Evolutionary conservation across 768 basidiomycete genomes (phyloP).

Genomic region (Leccinum boreale): DNA sequence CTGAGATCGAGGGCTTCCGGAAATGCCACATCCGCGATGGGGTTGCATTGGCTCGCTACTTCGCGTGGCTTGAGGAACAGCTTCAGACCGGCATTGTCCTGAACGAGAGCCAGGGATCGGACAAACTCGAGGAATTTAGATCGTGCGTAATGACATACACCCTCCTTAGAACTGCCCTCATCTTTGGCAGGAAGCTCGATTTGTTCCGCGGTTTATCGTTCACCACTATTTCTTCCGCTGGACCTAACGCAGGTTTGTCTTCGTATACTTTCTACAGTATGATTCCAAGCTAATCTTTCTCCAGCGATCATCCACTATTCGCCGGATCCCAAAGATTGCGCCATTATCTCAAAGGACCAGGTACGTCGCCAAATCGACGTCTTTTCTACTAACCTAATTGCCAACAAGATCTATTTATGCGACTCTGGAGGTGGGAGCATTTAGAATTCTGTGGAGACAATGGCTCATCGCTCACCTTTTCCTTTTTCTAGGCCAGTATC

Average conservation of each 20-base stretch:
- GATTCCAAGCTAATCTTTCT: not conserved
- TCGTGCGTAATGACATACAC: constrained; percentile 49
- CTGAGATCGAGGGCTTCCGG: constrained; percentile 88
- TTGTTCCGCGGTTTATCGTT: constrained; percentile 89
- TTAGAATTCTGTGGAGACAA: not conserved
- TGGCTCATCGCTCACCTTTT: not conserved
- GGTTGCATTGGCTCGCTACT: constrained; percentile 82
- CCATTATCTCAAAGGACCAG: constrained; percentile 72
- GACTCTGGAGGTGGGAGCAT: constrained; percentile 73
- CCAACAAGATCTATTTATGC: constrained; percentile 63
- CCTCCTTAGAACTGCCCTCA: not conserved
- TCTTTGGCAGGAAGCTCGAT: constrained; percentile 56
- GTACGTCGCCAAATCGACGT: constrained; percentile 30
- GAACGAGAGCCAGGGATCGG: constrained; percentile 79
- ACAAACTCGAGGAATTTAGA: constrained; percentile 74
- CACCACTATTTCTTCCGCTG: constrained; percentile 87
- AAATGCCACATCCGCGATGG: constrained; percentile 89
- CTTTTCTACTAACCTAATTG: constrained; percentile 34
- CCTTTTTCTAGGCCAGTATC: constrained; percentile 59
- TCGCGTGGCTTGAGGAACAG: constrained; percentile 91
- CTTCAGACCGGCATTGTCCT: constrained; percentile 58
- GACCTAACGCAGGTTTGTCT: constrained; percentile 80
- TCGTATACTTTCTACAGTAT: not conserved
- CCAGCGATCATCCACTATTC: constrained; percentile 91
- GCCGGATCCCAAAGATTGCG: constrained; percentile 71